phyloP scores from a whole-genome alignment of 768 basidiomycete species.

The Dioszegia hungarica region DNA sequence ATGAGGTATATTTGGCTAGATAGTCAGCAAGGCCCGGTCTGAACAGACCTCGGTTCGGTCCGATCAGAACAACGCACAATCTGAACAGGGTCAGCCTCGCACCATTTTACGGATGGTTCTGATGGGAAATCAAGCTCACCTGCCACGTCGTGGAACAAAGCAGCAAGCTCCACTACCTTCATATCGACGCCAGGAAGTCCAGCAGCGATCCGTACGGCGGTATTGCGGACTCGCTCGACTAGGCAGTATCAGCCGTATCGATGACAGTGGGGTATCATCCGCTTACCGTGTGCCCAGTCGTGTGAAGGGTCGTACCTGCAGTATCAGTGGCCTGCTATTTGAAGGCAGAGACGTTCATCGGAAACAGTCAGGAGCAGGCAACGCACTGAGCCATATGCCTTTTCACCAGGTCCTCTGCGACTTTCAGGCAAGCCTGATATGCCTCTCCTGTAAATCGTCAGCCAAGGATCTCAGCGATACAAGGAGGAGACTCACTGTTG shows the following conservation, averaged over 20 bases:
- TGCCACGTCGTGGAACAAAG: slow-evolving; percentile 83
- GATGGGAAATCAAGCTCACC: slow-evolving; percentile 57
- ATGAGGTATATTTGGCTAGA: slow-evolving; percentile 30
- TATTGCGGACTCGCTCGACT: slow-evolving; percentile 79
- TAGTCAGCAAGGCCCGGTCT: neutral
- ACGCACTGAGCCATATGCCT: slow-evolving; percentile 40
- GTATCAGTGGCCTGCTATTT: slow-evolving; percentile 3
- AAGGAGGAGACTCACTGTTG: too few species aligned
- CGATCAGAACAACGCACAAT: slow-evolving; percentile 18
- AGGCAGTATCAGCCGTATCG: neutral
- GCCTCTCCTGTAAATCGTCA: neutral
- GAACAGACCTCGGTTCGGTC: neutral
- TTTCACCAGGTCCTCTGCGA: slow-evolving; percentile 42
- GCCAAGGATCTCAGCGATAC: too few species aligned
- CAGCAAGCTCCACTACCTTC: slow-evolving; percentile 72
- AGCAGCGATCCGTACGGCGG: slow-evolving; percentile 65
- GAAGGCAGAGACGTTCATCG: too few species aligned
- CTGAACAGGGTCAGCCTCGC: slow-evolving; percentile 18
- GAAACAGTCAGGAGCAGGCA: neutral
- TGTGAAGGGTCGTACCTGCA: slow-evolving; percentile 46
- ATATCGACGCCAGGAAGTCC: slow-evolving; percentile 58
- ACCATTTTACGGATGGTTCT: slow-evolving; percentile 16
- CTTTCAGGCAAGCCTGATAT: slow-evolving; percentile 11
- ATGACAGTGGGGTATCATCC: neutral
- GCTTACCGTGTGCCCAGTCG: slow-evolving; percentile 47